Base-by-base conservation (phyloP, 129 eudicot species). In the Chrysanthemum makinoi region DNA sequence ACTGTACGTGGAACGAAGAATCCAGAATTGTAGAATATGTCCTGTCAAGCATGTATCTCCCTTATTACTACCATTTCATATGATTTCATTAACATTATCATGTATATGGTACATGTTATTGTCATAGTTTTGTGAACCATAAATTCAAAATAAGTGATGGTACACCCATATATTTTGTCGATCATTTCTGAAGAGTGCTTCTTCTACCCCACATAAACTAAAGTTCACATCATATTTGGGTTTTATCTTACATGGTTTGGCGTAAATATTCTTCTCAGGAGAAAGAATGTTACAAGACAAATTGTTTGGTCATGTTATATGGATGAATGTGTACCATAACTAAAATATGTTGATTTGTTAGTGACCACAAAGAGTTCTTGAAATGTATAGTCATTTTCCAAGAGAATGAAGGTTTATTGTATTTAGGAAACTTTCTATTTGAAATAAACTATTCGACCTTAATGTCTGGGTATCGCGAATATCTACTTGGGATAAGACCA, bases 201-300 rank as follows among this genome's bases (percentile, higher is more conserved):
- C 61, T 74, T 76, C 72, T 62, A 73, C 75, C 87, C 84, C 87
- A 86, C 91, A 69, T 35, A 62, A 59, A 61, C 16, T 68, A 72
- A 78, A 80, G 58, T 54, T 57, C 28, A 24, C 62, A 58, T 19
- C 75, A 9, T 76, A 68, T 75, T 56, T 55, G 20, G 53, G 16
- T 65, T 72, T 50, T 59, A 18, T 7, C 57, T 57, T 46, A n/a
- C 65, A 43, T 12, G 47, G 24, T 62, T 35, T 47, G 13, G 14
- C n/a, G 22, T 60, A 18, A 49, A 20, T 59, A 14, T 28, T 16
- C 30, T 13, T 61, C 46, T 0, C 70, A 33, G 16, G 47, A 20
- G 60, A 49, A 74, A 50, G 49, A 68, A n/a, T 76, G 69, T 49
- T 19, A 18, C 22, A 33, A 64, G 22, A 15, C 52, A 66, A 28